Percentiles rank a stretch among this genome's conserved stretches.
Conservation (phyloP, 1,284 basidiomycete species). For the Coriolopsis trogii region DNA sequence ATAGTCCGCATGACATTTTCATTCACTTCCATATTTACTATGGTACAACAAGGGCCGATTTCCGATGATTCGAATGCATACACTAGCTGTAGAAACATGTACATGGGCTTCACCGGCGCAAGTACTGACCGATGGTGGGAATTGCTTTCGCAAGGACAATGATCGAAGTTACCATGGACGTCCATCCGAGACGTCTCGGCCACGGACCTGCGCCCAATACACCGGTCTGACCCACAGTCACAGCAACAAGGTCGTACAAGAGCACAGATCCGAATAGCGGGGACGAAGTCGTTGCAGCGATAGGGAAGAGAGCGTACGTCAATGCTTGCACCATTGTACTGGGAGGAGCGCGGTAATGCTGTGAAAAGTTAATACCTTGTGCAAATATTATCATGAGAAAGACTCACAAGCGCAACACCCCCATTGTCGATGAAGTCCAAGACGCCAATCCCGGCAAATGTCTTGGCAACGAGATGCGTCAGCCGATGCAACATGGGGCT, state of each 20-base stretch:
- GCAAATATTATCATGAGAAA: background rate
- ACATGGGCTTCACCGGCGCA: constrained; percentile 1
- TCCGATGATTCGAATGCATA: no score
- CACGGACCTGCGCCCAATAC: constrained; percentile 27
- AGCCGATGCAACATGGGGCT: constrained; percentile 27
- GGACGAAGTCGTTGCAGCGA: constrained; percentile 27
- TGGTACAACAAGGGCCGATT: no score
- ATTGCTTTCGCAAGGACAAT: constrained; percentile 26
- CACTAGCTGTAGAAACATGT: no score
- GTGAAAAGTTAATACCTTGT: no score
- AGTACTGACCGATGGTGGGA: constrained; percentile 3
- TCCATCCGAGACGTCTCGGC: constrained; percentile 30
- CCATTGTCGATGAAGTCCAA: constrained; percentile 41
- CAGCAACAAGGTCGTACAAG: constrained; percentile 33
- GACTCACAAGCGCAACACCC: constrained; percentile 33
- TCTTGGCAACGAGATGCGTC: constrained; percentile 38
- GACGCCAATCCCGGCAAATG: constrained; percentile 37
- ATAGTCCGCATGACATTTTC: no score
- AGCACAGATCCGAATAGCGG: constrained; percentile 33
- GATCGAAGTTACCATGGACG: constrained; percentile 24
- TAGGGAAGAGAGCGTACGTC: constrained; percentile 28
- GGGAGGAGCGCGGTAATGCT: constrained; percentile 28
- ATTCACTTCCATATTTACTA: no score
- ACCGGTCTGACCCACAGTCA: constrained; percentile 31
- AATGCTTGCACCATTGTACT: constrained; percentile 25